Evolutionary conservation across 306 rosid species (phyloP).

Genomic region (Cicer cuneatum): DNA sequence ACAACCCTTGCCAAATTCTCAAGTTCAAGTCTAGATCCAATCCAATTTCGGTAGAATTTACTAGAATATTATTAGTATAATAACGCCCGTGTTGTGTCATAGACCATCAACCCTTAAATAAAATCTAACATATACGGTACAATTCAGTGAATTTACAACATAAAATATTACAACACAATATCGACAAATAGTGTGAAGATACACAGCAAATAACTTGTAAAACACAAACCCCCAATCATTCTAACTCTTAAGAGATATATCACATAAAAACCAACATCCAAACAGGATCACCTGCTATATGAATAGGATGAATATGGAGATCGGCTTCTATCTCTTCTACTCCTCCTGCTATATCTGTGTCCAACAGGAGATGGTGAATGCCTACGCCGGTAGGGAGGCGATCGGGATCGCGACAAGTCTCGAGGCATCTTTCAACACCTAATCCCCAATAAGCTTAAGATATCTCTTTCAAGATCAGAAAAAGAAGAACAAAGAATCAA

Average conservation of each 20-base stretch:
- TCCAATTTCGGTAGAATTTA: not conserved
- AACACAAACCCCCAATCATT: conserved; percentile 46
- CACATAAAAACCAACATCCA: conserved; percentile 46
- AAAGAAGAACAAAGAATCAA: not conserved
- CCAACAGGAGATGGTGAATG: conserved; percentile 82
- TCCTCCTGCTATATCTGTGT: conserved; percentile 75
- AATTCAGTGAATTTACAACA: conserved; percentile 13
- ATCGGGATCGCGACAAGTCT: conserved; percentile 83
- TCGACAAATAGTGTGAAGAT: conserved; percentile 44
- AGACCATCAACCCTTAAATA: conserved; percentile 43
- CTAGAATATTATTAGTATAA: not conserved
- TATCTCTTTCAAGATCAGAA: conserved; percentile 11
- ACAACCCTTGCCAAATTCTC: conserved; percentile 39
- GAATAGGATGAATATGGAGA: conserved; percentile 83
- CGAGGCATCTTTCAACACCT: conserved; percentile 73
- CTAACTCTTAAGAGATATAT: conserved; percentile 28
- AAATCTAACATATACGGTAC: conserved; percentile 8
- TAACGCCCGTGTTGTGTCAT: conserved; percentile 32
- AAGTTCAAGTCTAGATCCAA: conserved; percentile 9
- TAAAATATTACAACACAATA: conserved; percentile 26
- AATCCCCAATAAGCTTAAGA: conserved; percentile 40
- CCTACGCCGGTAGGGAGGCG: conserved; percentile 84
- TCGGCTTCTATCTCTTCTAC: conserved; percentile 79
- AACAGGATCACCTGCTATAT: conserved; percentile 90
- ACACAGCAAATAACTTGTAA: conserved; percentile 45